Conservation (phyloP, 129 eudicot genomes). For the Scalesia atractyloides region DNA sequence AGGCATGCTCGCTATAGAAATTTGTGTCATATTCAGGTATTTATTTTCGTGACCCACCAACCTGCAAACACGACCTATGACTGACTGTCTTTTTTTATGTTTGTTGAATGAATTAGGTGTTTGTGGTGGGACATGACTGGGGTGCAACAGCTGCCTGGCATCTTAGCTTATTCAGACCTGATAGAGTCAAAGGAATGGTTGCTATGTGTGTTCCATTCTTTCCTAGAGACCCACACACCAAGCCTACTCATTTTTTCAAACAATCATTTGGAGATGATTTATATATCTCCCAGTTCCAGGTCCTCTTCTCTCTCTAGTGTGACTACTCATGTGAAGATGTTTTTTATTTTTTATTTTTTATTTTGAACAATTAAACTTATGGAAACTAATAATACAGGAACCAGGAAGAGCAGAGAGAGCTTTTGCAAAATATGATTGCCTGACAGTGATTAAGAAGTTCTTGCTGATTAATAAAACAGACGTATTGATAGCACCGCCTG, state of each 20-base stretch:
- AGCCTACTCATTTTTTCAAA: slow-evolving; percentile 32
- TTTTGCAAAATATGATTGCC: slow-evolving; percentile 51
- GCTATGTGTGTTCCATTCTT: slow-evolving; percentile 47
- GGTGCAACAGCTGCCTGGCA: slow-evolving; percentile 64
- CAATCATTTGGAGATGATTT: slow-evolving; percentile 44
- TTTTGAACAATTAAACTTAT: too few relatives aligned
- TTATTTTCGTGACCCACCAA: too few relatives aligned
- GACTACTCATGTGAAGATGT: too few relatives aligned
- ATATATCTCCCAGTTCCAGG: slow-evolving; percentile 55
- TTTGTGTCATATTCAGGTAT: too few relatives aligned
- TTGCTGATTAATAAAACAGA: slow-evolving; percentile 31
- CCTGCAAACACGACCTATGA: too few relatives aligned
- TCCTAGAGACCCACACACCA: slow-evolving; percentile 43
- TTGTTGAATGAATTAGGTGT: slow-evolving; percentile 35
- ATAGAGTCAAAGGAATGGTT: slow-evolving; percentile 49
- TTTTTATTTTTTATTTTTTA: too few relatives aligned
- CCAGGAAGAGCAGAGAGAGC: slow-evolving; percentile 54
- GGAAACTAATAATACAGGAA: slow-evolving; percentile 32
- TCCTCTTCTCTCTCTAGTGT: slow-evolving; percentile 17
- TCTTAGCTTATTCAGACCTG: slow-evolving; percentile 52
- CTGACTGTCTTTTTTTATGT: slow-evolving; percentile 1
- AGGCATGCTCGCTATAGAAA: too few relatives aligned
- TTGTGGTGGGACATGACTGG: slow-evolving; percentile 65
- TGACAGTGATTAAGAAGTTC: slow-evolving; percentile 58
- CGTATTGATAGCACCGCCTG: slow-evolving; percentile 42